Conservation (phyloP, 352 stramenopile genomes). For the Lagenidium giganteum region DNA sequence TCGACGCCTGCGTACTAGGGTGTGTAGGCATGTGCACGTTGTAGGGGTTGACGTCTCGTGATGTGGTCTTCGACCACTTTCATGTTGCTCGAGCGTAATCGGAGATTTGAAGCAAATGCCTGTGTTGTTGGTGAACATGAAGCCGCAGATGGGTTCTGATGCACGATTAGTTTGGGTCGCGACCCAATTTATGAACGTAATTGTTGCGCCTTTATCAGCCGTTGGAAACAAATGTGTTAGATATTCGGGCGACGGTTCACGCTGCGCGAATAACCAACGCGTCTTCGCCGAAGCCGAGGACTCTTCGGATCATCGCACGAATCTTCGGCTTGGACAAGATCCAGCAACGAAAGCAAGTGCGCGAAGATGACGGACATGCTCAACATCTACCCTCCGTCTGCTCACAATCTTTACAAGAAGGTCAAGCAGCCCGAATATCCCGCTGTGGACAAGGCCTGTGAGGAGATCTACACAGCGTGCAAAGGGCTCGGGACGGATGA, state of each 20-base stretch:
- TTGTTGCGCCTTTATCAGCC: neutral
- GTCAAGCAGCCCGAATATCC: constrained; percentile 10
- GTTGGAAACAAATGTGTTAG: neutral
- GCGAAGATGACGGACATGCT: constrained; percentile 2
- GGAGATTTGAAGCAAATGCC: neutral
- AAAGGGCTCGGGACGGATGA: constrained; percentile 38
- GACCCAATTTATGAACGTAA: constrained; percentile 10
- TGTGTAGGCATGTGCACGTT: too few relatives aligned
- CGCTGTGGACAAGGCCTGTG: neutral
- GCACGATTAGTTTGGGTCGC: constrained; percentile 4
- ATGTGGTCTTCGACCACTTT: neutral
- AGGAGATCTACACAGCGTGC: constrained; percentile 1
- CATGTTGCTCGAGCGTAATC: neutral
- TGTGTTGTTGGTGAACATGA: too few relatives aligned
- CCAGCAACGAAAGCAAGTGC: too few relatives aligned
- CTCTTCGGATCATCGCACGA: neutral
- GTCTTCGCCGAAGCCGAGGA: neutral
- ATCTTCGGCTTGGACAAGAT: too few relatives aligned
- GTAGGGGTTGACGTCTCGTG: too few relatives aligned
- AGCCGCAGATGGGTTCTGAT: too few relatives aligned
- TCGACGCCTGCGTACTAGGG: constrained; percentile 1
- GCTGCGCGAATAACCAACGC: neutral
- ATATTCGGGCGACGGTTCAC: neutral
- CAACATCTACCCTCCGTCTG: constrained; percentile 15
- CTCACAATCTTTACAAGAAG: constrained; percentile 16